Conservation (phyloP, 129 eudicot genomes). For the Chrysanthemum makinoi region DNA sequence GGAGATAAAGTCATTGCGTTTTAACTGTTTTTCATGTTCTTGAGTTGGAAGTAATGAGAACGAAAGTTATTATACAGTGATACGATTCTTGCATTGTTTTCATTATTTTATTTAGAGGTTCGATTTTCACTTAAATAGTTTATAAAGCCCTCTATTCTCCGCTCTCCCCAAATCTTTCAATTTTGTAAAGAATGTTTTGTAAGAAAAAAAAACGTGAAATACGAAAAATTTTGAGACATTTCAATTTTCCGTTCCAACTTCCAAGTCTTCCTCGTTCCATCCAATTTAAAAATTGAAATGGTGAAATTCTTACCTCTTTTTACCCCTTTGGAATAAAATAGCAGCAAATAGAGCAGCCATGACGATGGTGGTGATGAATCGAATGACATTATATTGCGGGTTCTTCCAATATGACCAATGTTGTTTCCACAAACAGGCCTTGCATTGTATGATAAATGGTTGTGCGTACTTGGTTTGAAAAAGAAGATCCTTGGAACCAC, state of each 20-base stretch:
- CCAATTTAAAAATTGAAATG: too few relatives aligned
- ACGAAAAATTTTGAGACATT: too few relatives aligned
- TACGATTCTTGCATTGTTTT: too few relatives aligned
- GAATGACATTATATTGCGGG: conserved; percentile 40
- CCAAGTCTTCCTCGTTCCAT: too few relatives aligned
- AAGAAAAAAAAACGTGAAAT: too few relatives aligned
- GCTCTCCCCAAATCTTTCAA: too few relatives aligned
- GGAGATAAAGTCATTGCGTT: too few relatives aligned
- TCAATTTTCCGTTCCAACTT: too few relatives aligned
- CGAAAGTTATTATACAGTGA: neutral
- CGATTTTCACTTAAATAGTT: too few relatives aligned
- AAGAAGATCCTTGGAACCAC: conserved; percentile 12
- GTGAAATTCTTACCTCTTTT: conserved; percentile 24
- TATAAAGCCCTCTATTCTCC: too few relatives aligned
- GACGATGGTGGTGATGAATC: conserved; percentile 37
- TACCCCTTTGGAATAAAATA: conserved; percentile 39
- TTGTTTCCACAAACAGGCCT: conserved; percentile 57
- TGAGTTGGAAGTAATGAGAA: neutral
- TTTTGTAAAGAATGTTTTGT: too few relatives aligned
- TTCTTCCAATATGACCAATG: conserved; percentile 55
- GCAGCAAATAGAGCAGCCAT: conserved; percentile 38
- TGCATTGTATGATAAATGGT: conserved; percentile 31
- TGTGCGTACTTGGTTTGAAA: conserved; percentile 11
- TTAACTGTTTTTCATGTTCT: neutral
- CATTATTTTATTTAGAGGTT: neutral